A percentile compares a stretch with the other conserved stretches of the same genome.
Evolutionary conservation across 2,329 filamentous ascomycete species (phyloP).

Genomic region (Zalaria obscura): DNA sequence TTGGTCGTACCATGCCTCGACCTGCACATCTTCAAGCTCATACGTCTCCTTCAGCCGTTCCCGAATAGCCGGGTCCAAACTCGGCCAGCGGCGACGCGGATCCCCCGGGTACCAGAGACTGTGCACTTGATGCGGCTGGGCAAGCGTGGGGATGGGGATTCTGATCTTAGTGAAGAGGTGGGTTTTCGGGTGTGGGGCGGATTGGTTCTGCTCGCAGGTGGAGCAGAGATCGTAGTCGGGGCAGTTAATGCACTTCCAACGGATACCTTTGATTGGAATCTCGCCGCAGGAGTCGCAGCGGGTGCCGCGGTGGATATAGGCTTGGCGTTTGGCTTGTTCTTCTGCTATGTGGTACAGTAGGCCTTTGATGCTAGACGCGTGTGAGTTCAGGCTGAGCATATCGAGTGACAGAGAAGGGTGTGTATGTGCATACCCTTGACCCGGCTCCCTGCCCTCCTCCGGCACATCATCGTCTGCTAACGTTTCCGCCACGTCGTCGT

Average conservation of each 20-base stretch:
- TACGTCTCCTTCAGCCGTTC: constrained; percentile 38
- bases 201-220: constrained; percentile 67
- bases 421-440: constrained; percentile 9
- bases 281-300: constrained; percentile 82
- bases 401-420: background rate
- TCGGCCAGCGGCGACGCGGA: constrained; percentile 54
- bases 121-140: constrained; percentile 61
- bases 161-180: constrained; percentile 96
- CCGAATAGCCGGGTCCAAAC: constrained; percentile 53
- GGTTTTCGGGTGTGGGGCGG: constrained; percentile 72
- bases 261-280: constrained; percentile 77
- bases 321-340: constrained; percentile 75
- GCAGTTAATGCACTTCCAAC: constrained; percentile 92
- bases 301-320: constrained; percentile 84
- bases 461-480: constrained; percentile 9
- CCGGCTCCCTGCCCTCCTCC: constrained; percentile 10
- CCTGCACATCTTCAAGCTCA: constrained; percentile 60
- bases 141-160: constrained; percentile 74
- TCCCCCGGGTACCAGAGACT: constrained; percentile 83
- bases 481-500: constrained; percentile 11
- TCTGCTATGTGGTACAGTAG: constrained; percentile 86
- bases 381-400: background rate
- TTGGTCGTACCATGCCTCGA: constrained; percentile 93
- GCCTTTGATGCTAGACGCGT: constrained; percentile 11
- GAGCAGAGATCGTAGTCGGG: constrained; percentile 93